These are phyloP conservation scores for Cladosporium sp. DNA, from an alignment of 2,329 filamentous ascomycete genomes.

Conservation along the genomic window DNA sequence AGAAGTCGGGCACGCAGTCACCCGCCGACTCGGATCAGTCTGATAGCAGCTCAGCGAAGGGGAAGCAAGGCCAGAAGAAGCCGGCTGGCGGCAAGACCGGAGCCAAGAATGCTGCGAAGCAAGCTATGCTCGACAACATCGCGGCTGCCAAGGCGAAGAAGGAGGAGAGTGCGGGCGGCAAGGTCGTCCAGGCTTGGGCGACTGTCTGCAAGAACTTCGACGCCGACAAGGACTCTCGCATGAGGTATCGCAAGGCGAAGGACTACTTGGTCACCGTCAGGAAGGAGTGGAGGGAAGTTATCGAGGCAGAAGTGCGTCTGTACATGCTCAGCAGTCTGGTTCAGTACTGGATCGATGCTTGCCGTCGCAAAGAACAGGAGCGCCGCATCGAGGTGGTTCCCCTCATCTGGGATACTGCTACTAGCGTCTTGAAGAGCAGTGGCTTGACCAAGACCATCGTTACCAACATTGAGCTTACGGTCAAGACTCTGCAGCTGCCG, in stretches of 20 bases:
- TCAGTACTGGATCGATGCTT: slow-evolving; percentile 42
- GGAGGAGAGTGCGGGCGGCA: slow-evolving; percentile 34
- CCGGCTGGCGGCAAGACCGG: slow-evolving; percentile 27
- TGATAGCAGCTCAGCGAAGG: slow-evolving; percentile 23
- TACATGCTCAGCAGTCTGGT: slow-evolving; percentile 46
- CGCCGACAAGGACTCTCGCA: slow-evolving; percentile 37
- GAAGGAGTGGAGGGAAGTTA: slow-evolving; percentile 31
- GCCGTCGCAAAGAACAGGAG: slow-evolving; percentile 28
- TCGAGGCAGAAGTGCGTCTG: slow-evolving; percentile 42
- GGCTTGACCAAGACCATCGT: slow-evolving; percentile 39
- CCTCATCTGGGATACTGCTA: slow-evolving; percentile 41
- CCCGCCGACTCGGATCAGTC: slow-evolving; percentile 26
- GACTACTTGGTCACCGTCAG: slow-evolving; percentile 43
- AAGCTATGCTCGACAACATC: slow-evolving; percentile 40
- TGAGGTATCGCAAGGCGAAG: slow-evolving; percentile 44
- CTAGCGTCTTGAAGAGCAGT: slow-evolving; percentile 32
- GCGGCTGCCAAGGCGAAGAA: slow-evolving; percentile 38
- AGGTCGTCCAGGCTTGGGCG: slow-evolving; percentile 42
- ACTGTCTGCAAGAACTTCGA: slow-evolving; percentile 42
- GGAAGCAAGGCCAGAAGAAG: slow-evolving; percentile 25
- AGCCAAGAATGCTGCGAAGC: slow-evolving; percentile 33
- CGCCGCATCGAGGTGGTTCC: slow-evolving; percentile 39
- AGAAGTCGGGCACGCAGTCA: slow-evolving; percentile 19
- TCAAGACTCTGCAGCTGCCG: slow-evolving; percentile 36
- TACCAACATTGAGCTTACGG: slow-evolving; percentile 30